Percentiles rank a stretch among this genome's conserved stretches.
Evolutionary conservation across 1,284 basidiomycete species (phyloP).

Genomic region (Malassezia psittaci): DNA sequence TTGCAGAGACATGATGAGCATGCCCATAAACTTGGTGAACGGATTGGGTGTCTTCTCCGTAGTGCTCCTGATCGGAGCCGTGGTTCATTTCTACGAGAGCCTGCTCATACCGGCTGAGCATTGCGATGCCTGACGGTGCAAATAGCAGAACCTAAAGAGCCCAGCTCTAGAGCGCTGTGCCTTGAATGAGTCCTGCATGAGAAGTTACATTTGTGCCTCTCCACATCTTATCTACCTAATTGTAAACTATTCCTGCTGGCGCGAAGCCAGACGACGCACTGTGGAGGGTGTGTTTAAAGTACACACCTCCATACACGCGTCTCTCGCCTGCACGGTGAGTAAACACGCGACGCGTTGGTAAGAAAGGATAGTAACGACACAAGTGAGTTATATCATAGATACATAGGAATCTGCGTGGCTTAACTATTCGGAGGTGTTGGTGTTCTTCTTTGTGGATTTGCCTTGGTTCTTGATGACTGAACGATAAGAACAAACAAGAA

Average conservation of each 20-base stretch:
- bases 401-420: no score
- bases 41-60: not conserved
- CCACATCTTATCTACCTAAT: not conserved
- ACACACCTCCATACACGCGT: not conserved
- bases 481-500: not conserved
- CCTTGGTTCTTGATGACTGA: slow-evolving; percentile 18
- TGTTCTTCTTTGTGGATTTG: slow-evolving; percentile 14
- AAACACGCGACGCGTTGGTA: slow-evolving; percentile 5
- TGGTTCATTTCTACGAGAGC: slow-evolving; percentile 2
- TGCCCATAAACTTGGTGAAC: not conserved
- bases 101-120: slow-evolving; percentile 2
- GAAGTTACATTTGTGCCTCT: not conserved
- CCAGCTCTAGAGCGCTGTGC: no score
- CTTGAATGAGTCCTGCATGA: not conserved
- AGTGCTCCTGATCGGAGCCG: not conserved
- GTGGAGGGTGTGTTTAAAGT: not conserved
- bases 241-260: not conserved
- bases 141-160: no score
- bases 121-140: no score
- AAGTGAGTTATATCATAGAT: no score
- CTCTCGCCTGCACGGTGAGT: not conserved
- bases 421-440: slow-evolving; percentile 9
- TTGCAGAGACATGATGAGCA: not conserved
- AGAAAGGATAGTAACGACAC: not conserved
- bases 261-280: not conserved